Evolutionary conservation across 306 rosid species (phyloP), one percentile per base, ranked within the genome.

Genomic region (Dalbergia cultrata): DNA sequence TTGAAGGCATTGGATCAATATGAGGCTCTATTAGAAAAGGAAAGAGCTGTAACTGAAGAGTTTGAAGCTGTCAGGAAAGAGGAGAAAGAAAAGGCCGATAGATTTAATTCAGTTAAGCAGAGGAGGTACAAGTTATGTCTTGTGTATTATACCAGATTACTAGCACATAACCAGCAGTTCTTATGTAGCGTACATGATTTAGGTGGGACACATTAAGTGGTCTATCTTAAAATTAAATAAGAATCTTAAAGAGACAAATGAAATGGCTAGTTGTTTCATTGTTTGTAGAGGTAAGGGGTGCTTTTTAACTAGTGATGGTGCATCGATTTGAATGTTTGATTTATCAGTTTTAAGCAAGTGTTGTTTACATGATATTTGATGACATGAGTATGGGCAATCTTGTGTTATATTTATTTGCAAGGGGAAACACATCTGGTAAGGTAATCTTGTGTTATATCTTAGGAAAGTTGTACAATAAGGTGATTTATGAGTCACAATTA

Each of bases 1-100:
- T 84, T 96, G 92, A 96, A 93, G 89, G 98, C 99, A 76, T 84
- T 96, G 80, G 99, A 93, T 76, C 99, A 96, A 75, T 96, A 96
- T 77, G 99, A 96, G 71, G 93, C 93, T 81, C 85, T 96, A 70
- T 87, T 88, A 64, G 93, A 90, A 84, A 96, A 90, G 90, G 99
- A 93, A 89, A 92, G 90, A 87, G 88, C 82, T 81, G 85, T 90
- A 66, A 83, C 80, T 68, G 97, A 91, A 83, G 98, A 96, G 89
- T 93, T 90, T 84, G 98, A 96, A 85, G 89, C 86, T 64, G 97
- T 93, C 47, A 92, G 99, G 85, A 96, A 89, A 79, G 98, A 88
- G 82, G 97, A 92, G 83, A 90, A 90, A 81, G 92, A 93, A 49
- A 91, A 82, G 70, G 85, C 99, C 26, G 93, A 92, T 50, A 81